Base-by-base conservation (phyloP, 352 stramenopile species). In the Pelagophyceae sp. region DNA sequence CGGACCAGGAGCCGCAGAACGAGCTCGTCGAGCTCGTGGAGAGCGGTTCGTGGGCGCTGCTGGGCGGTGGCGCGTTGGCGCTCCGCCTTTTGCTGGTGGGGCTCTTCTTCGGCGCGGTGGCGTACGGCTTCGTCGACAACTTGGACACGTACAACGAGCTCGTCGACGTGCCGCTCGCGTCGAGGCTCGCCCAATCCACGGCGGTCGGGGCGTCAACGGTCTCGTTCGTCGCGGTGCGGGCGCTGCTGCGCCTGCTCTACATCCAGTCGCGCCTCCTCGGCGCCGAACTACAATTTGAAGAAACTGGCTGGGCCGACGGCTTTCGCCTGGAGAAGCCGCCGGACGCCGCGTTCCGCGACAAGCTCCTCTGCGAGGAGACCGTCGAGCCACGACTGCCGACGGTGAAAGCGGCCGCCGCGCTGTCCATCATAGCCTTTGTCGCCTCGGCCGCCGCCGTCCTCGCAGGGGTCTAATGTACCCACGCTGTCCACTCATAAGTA, bases 241-340 rank as follows among this genome's bases (percentile, higher is more conserved):
- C 2, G 33, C 61, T 71, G n/a, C 15, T 37, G n/a, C 61, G 61
- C n/a, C 3, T 71, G 61, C n/a, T 54, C 45, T 23, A 23, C 11
- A 54, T 54, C 45, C 45, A 23, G 45, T 54, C 45, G 45, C 45
- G 45, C 45, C 67, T 74, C 5, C 1, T 37, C 15, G 33, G 1
- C 2, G 38, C 51, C 2, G 35, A 29, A 11, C 67, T 74, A 33
- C 58, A 74, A 23, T 74, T 74, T 31, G 67, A 74, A n/a, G 35
- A 58, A 23, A 74, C 67, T 0, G 67, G 67, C 38, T 74, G 67
- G 67, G 38, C 33, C 67, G 67, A 74, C 67, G 67, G 67, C 35
- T 74, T 74, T n/a, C 27, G 11, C 5, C 1, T 37, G 2, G 3
- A 58, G 35, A 74, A 74, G 67, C 19, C 33, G 1, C 15, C 5